Conservation (phyloP, 139 green algal genomes). For the Microglena sp. region DNA sequence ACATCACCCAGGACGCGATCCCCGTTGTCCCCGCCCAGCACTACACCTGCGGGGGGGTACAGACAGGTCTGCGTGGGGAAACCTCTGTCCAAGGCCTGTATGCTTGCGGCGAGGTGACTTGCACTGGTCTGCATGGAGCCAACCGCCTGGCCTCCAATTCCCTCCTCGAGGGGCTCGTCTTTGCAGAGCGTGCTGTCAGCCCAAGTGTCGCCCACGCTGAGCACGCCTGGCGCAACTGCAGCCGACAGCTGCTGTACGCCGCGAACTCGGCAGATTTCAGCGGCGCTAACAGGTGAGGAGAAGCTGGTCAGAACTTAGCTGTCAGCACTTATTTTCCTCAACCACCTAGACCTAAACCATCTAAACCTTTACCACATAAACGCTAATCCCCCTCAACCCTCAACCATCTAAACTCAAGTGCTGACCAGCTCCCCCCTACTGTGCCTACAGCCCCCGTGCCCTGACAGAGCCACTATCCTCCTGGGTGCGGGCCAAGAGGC, state of each 20-base stretch:
- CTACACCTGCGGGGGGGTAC: conserved; percentile 96
- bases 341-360: too few species aligned
- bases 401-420: too few species aligned
- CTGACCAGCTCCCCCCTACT: too few species aligned
- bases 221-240: conserved; percentile 32
- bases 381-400: too few species aligned
- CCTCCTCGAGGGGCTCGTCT: conserved; percentile 94
- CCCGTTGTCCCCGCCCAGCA: conserved; percentile 92
- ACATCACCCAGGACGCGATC: conserved; percentile 89
- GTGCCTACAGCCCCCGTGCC: too few species aligned
- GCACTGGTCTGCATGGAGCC: conserved; percentile 88
- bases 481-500: conserved; percentile 33
- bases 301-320: too few species aligned
- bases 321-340: too few species aligned
- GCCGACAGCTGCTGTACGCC: conserved; percentile 34
- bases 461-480: conserved; percentile 6
- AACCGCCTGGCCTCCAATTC: conserved; percentile 95
- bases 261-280: conserved; percentile 25
- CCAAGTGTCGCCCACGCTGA: conserved; percentile 68
- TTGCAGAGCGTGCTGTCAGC: conserved; percentile 72
- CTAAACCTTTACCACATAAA: too few species aligned
- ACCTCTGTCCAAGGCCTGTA: conserved; percentile 83
- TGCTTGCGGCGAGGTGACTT: conserved; percentile 88
- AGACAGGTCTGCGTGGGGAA: conserved; percentile 76
- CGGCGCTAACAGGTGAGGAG: not conserved